These are phyloP conservation scores for Schizosaccharomyces japonicus DNA, from an alignment of 805 yeast species.

Conservation along the genomic window DNA sequence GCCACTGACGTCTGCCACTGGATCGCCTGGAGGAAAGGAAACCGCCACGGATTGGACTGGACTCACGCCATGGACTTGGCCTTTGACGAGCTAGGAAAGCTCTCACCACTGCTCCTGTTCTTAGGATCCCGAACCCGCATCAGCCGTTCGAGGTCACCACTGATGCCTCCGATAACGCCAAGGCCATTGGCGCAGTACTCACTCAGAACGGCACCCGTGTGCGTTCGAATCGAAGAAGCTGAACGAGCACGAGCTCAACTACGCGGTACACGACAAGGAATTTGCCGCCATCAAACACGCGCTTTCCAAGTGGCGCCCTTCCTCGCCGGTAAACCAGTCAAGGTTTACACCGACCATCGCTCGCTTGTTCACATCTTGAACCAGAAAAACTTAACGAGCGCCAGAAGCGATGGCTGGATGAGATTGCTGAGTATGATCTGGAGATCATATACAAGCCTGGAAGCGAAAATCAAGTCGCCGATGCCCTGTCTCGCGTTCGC, in stretches of 20 bases:
- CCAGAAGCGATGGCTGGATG: neutral
- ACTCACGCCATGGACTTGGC: too few relatives aligned
- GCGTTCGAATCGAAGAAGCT: conserved; percentile 6
- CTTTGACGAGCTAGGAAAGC: too few relatives aligned
- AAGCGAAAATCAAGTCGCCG: neutral
- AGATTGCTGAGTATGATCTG: neutral
- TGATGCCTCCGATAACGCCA: conserved; percentile 3
- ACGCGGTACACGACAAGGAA: conserved; percentile 8
- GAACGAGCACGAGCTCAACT: conserved; percentile 6
- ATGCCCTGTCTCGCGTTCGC: neutral
- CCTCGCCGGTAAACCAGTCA: too few relatives aligned
- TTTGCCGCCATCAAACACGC: neutral
- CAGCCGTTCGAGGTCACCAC: conserved; percentile 8
- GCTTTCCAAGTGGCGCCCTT: too few relatives aligned
- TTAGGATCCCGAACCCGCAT: neutral
- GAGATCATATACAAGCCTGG: neutral
- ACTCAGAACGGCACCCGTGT: conserved; percentile 3
- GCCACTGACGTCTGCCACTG: too few relatives aligned
- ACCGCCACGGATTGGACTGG: too few relatives aligned
- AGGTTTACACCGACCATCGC: too few relatives aligned
- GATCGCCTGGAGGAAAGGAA: too few relatives aligned
- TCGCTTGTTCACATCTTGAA: too few relatives aligned
- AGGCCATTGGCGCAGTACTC: conserved; percentile 4
- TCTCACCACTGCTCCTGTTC: neutral
- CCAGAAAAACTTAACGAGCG: neutral